Base-by-base conservation (phyloP, 495 filamentous ascomycete species). In the Aspergillus conjunctus region DNA sequence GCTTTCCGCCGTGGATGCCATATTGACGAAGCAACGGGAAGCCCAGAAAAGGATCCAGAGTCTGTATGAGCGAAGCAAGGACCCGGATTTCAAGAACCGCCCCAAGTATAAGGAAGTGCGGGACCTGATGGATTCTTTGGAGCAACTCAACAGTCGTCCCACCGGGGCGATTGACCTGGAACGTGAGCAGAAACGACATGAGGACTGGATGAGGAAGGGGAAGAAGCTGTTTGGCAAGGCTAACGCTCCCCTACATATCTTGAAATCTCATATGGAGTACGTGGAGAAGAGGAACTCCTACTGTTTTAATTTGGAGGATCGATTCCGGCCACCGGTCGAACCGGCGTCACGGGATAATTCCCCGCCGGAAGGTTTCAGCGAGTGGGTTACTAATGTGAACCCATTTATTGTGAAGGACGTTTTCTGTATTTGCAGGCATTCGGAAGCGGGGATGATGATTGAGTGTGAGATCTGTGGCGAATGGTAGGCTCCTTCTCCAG, bases 161-260 rank as follows among this genome's bases (percentile, higher is more conserved):
- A 82, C 80, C 30, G 94, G 94, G 5, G 95, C 93, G 0, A 81
- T 95, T 48, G 94, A 99, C 71, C 81, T 99, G 21, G 94, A 99
- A 68, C 91, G 91, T 64, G 91, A 97, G 69, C 91, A 96, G 71
- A 96, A 93, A 69, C 87, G 91, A 12, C 94, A 99, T 65, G 94
- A 98, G 66, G 95, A 99, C 71, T 99, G 94, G 94, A 99, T 99
- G 94, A 81, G 94, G 44, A 91, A 92, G 65, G 94, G 94, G 31
- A 99, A 99, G 77, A 98, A 98, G 75, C 77, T 99, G 0, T 99
- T 99, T 65, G 95, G 95, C 39, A 99, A 99, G 74, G 93, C 95
- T 3, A 99, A 99, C 71, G 94, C 94, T 4, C 94, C 94, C 11
- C 74, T 99, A 31, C 94, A 98, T 68, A 99, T 99, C 61, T 77